phyloP scores from a whole-genome alignment of 331 rosid genomes.

The Acacia concinna region DNA sequence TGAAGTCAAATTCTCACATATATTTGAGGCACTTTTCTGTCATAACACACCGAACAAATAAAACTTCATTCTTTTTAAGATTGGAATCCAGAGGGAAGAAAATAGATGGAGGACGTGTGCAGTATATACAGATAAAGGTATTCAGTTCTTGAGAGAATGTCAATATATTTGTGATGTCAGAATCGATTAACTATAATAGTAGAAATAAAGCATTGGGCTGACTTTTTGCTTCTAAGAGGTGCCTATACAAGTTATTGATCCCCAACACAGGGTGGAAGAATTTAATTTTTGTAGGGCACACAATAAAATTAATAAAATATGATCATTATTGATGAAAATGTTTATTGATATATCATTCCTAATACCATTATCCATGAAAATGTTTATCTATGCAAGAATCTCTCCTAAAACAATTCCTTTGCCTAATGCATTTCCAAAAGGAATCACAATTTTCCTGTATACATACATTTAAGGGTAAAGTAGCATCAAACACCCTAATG shows the following conservation, averaged over 20 bases:
- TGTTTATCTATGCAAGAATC: too few species aligned
- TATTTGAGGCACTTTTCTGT: background rate
- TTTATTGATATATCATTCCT: background rate
- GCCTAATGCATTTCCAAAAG: background rate
- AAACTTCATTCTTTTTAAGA: background rate
- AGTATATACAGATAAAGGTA: background rate
- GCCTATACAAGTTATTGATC: background rate
- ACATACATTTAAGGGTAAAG: too few species aligned
- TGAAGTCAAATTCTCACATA: background rate
- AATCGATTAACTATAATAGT: background rate
- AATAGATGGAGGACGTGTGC: background rate
- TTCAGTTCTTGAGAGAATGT: background rate
- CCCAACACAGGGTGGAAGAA: background rate
- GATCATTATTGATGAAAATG: background rate
- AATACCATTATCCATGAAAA: too few species aligned
- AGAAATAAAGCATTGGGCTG: background rate
- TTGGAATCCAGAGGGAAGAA: background rate
- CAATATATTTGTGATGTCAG: background rate
- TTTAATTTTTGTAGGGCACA: background rate
- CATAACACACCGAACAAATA: background rate
- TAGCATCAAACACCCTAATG: too few species aligned
- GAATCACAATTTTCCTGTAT: background rate
- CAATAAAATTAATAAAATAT: background rate
- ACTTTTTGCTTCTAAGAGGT: background rate
- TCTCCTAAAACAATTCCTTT: background rate